phyloP scores from a whole-genome alignment of 1,284 basidiomycete species.

The Cutaneotrichosporon dermatis region DNA sequence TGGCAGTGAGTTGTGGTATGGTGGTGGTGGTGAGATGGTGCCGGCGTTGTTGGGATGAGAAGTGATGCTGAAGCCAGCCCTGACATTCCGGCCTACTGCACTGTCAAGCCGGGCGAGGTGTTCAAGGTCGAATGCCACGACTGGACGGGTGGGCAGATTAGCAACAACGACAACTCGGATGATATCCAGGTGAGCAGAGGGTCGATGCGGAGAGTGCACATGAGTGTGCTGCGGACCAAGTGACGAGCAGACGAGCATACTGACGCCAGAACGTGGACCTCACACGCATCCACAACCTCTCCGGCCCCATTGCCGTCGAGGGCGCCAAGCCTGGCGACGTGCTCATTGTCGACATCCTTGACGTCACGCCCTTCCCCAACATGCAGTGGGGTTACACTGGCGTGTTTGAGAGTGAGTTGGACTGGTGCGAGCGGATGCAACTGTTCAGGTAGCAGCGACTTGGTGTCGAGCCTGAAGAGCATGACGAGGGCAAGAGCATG shows the following conservation, averaged over 20 bases:
- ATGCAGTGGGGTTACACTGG: conserved; percentile 79
- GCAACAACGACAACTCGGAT: conserved; percentile 62
- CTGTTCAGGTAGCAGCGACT: no score
- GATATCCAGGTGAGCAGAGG: conserved; percentile 18
- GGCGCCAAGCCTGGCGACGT: conserved; percentile 74
- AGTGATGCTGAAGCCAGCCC: conserved; percentile 14
- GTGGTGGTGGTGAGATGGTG: no score
- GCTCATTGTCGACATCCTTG: conserved; percentile 66
- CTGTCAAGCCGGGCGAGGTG: conserved; percentile 49
- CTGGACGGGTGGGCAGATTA: conserved; percentile 70
- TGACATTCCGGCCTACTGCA: conserved; percentile 36
- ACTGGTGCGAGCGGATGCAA: conserved; percentile 49
- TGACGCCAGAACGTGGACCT: conserved; percentile 47
- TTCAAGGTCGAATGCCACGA: conserved; percentile 75
- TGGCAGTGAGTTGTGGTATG: conserved; percentile 29
- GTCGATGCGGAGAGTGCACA: neutral
- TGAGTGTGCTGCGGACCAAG: neutral
- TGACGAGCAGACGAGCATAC: neutral
- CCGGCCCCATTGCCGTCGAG: conserved; percentile 68
- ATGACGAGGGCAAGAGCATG: no score
- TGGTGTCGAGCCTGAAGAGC: no score
- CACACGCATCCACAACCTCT: conserved; percentile 66
- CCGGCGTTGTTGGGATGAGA: no score
- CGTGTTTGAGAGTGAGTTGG: conserved; percentile 26
- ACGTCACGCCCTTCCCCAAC: conserved; percentile 65